phyloP scores from a whole-genome alignment of 2,329 filamentous ascomycete species.

The Monilinia aucupariae region DNA sequence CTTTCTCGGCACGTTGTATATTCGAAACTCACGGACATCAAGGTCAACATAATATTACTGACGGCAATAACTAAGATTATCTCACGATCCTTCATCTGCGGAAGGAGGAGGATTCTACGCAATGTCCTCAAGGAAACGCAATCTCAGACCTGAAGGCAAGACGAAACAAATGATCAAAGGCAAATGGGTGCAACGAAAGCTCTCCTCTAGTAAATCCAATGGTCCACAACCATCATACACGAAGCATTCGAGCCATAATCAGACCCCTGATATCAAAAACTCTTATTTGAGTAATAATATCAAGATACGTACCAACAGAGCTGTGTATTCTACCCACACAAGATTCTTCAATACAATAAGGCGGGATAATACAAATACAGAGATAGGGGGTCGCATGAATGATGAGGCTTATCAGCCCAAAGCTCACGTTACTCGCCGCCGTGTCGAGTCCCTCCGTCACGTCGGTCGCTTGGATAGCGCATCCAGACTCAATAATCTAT shows the following conservation, averaged over 20 bases:
- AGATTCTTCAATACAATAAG: neutral
- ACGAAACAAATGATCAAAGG: neutral
- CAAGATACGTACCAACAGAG: no score
- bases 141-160: neutral
- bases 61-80: neutral
- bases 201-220: neutral
- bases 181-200: neutral
- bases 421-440: neutral
- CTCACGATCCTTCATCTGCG: no score
- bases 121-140: neutral
- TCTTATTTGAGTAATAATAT: no score
- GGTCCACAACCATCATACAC: neutral
- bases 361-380: neutral
- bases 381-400: neutral
- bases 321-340: neutral
- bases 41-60: accelerated
- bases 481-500: neutral
- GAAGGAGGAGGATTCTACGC: neutral
- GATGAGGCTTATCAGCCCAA: neutral
- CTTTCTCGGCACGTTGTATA: neutral
- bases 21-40: neutral
- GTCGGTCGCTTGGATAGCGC: neutral
- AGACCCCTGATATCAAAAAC: no score
- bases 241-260: no score
- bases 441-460: neutral